Conservation (phyloP, 305 asterid genomes). For the Ilex paraguariensis region DNA sequence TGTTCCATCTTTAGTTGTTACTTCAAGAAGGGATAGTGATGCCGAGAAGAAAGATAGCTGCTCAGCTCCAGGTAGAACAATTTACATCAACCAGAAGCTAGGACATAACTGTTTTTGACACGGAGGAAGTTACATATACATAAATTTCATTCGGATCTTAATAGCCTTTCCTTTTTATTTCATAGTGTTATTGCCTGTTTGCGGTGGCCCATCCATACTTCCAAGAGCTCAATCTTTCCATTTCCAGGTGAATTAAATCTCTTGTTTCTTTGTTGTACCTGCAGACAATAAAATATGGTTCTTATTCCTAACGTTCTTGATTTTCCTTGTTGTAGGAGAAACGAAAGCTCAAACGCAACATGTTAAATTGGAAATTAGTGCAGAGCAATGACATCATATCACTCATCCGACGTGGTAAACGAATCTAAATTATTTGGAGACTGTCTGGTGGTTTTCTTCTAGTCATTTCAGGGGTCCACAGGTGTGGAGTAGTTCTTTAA, state of each 20-base stretch:
- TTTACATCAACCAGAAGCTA: neutral
- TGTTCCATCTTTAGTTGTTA: conserved; percentile 23
- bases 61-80: conserved; percentile 23
- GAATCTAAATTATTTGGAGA: conserved; percentile 4
- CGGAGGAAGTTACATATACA: no score
- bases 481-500: neutral
- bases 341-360: conserved; percentile 28
- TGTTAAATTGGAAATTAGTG: conserved; percentile 19
- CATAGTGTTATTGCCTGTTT: conserved; percentile 34
- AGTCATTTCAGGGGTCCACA: neutral
- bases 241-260: conserved; percentile 28
- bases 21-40: conserved; percentile 10
- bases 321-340: conserved; percentile 22
- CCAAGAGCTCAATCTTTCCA: conserved; percentile 33
- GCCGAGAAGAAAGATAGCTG: conserved; percentile 12
- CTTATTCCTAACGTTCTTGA: neutral
- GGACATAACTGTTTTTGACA: neutral
- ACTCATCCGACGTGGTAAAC: conserved; percentile 27
- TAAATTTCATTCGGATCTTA: no score
- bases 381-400: conserved; percentile 23
- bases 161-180: neutral
- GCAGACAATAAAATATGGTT: no score
- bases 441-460: no score
- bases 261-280: neutral
- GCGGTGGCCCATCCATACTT: conserved; percentile 14